These are phyloP conservation scores for Aspergillus chevalieri DNA, from an alignment of 2,329 filamentous ascomycete genomes.

Conservation along the genomic window DNA sequence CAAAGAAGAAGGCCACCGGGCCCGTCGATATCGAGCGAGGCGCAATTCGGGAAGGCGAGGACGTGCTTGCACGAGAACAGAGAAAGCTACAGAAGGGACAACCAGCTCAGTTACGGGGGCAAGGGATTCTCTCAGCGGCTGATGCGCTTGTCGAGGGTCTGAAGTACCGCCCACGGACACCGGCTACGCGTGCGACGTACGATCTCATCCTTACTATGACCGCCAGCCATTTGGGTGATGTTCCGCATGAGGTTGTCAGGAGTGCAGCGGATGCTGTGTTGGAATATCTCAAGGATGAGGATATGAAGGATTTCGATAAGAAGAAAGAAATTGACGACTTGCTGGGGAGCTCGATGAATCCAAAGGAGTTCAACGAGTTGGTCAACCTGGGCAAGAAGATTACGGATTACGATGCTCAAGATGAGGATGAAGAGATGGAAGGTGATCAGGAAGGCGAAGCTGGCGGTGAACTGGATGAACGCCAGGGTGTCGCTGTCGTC, in stretches of 20 bases:
- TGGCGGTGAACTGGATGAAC: slow-evolving; percentile 76
- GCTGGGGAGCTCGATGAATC: slow-evolving; percentile 70
- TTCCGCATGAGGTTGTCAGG: slow-evolving; percentile 81
- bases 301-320: slow-evolving; percentile 94
- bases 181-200: slow-evolving; percentile 86
- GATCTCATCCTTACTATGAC: slow-evolving; percentile 91
- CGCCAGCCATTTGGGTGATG: slow-evolving; percentile 81
- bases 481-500: slow-evolving; percentile 93
- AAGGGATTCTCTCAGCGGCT: slow-evolving; percentile 73
- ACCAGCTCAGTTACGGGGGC: slow-evolving; percentile 61
- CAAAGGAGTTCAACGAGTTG: slow-evolving; percentile 94
- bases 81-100: slow-evolving; percentile 77
- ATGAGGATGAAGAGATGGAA: slow-evolving; percentile 84
- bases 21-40: slow-evolving; percentile 68
- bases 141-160: slow-evolving; percentile 88
- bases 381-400: slow-evolving; percentile 98
- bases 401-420: slow-evolving; percentile 94
- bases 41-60: slow-evolving; percentile 69
- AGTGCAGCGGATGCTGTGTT: slow-evolving; percentile 90
- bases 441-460: slow-evolving; percentile 61
- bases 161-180: slow-evolving; percentile 83
- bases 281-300: slow-evolving; percentile 89
- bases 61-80: slow-evolving; percentile 77
- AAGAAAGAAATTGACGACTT: slow-evolving; percentile 97
- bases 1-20: slow-evolving; percentile 64